Conservation (phyloP, 768 basidiomycete genomes). For the Inosperma sp. region DNA sequence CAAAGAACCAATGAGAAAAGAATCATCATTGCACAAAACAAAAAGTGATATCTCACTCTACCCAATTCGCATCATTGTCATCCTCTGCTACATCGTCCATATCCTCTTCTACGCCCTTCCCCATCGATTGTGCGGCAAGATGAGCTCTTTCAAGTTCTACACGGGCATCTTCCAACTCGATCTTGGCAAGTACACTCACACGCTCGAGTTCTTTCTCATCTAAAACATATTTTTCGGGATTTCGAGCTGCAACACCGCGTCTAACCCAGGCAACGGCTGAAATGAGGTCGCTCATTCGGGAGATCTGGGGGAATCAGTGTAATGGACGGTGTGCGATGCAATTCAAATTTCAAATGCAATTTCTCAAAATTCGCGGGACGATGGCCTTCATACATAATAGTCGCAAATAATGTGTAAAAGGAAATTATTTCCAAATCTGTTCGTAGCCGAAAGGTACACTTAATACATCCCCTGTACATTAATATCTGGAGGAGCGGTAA, state of each 20-base stretch:
- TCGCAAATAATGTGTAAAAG: no score
- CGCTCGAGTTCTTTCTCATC: slow-evolving; percentile 88
- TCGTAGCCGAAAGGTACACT: no score
- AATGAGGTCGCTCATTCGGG: slow-evolving; percentile 77
- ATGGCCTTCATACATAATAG: no score
- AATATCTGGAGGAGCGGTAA: slow-evolving; percentile 24
- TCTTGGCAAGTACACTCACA: slow-evolving; percentile 80
- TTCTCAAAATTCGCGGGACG: no score
- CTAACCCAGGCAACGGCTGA: slow-evolving; percentile 77
- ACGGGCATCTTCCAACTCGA: slow-evolving; percentile 87
- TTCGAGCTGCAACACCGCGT: slow-evolving; percentile 65
- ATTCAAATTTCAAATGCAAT: neutral
- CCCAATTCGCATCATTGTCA: slow-evolving; percentile 63
- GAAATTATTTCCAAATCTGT: no score
- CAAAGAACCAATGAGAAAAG: slow-evolving; percentile 14
- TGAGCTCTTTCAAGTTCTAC: slow-evolving; percentile 80
- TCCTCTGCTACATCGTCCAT: slow-evolving; percentile 60
- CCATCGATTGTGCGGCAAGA: slow-evolving; percentile 69
- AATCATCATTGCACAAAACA: slow-evolving; percentile 5
- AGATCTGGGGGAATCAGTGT: neutral
- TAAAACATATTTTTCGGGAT: slow-evolving; percentile 85
- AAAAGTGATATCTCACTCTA: slow-evolving; percentile 65
- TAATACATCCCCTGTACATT: neutral
- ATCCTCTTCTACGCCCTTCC: slow-evolving; percentile 57
- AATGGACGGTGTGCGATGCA: neutral